Evolutionary conservation across 176 grass and related monocot species (phyloP), one percentile per base, ranked within the genome.

Genomic region (Aegilops umbellulata): DNA sequence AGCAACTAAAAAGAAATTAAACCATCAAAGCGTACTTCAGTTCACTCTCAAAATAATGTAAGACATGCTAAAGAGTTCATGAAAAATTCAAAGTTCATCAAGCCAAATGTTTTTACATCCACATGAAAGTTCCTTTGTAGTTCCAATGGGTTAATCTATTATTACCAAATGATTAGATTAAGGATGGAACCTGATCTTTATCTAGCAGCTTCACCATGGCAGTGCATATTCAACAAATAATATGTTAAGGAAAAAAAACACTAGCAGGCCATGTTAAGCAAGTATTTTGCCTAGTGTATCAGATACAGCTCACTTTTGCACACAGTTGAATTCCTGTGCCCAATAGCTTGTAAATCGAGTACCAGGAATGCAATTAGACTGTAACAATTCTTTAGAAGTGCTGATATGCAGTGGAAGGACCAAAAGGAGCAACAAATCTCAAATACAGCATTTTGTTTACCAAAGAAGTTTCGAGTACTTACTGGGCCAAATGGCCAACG

Each of bases 401-500:
- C 38, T 39, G 38, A 39, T 47, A 31, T 31, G 61, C 65, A 77
- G 3, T 32, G 32, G 41, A 41, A 55, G 61, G 74, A 47, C 7
- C 32, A 27, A 72, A 87, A 22, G 16, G 66, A 58, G 15, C 7
- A 55, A 81, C 17, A 78, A 76, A 74, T 57, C 8, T 78, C 14
- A 79, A 74, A 42, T 58, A 81, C 2, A 55, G 2, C 76, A 65
- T 42, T 80, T 83, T 39, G 29, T 53, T 25, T 83, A 58, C 10
- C 62, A 68, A 74, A 58, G 32, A 49, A 80, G 57, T 53, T 86
- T 24, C 32, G 70, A 76, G 83, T 26, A 91, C 91, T 92, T 85
- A 95, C 97, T 29, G 94, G 97, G 49, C 97, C 97, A 91, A 95
- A 98, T 20, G 97, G 97, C 97, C 97, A 98, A 64, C 93, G 90